Evolutionary conservation across 129 eudicot species (phyloP).

Genomic region (Artemisia tridentata): DNA sequence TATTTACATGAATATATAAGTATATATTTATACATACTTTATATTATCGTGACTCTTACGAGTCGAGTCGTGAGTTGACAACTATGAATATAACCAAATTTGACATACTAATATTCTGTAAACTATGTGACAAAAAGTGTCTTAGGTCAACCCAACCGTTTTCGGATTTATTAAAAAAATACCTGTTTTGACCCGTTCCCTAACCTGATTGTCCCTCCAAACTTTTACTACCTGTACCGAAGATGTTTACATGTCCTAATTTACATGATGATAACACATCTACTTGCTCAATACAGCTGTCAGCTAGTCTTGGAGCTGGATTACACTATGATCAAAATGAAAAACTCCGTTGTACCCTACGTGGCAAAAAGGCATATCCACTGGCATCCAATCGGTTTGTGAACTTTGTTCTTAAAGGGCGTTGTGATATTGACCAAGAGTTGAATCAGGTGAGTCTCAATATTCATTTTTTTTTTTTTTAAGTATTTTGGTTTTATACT

Average conservation of each 20-base stretch:
- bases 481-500: not conserved
- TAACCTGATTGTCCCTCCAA: too few relatives aligned
- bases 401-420: slow-evolving; percentile 68
- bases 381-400: slow-evolving; percentile 46
- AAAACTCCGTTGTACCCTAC: slow-evolving; percentile 49
- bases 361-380: slow-evolving; percentile 76
- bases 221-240: too few relatives aligned
- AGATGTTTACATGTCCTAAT: too few relatives aligned
- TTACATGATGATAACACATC: not conserved
- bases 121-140: too few relatives aligned
- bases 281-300: slow-evolving; percentile 37
- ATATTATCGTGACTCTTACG: too few relatives aligned
- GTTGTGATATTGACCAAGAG: slow-evolving; percentile 49
- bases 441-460: slow-evolving; percentile 59
- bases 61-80: too few relatives aligned
- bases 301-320: slow-evolving; percentile 72
- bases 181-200: not conserved
- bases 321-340: slow-evolving; percentile 55
- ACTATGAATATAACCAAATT: too few relatives aligned
- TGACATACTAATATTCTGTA: too few relatives aligned
- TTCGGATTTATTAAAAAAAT: too few relatives aligned
- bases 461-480: not conserved
- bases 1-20: too few relatives aligned
- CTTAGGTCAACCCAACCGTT: too few relatives aligned
- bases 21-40: too few relatives aligned